phyloP scores from a whole-genome alignment of 2,329 filamentous ascomycete genomes.

The Ustulina deusta region DNA sequence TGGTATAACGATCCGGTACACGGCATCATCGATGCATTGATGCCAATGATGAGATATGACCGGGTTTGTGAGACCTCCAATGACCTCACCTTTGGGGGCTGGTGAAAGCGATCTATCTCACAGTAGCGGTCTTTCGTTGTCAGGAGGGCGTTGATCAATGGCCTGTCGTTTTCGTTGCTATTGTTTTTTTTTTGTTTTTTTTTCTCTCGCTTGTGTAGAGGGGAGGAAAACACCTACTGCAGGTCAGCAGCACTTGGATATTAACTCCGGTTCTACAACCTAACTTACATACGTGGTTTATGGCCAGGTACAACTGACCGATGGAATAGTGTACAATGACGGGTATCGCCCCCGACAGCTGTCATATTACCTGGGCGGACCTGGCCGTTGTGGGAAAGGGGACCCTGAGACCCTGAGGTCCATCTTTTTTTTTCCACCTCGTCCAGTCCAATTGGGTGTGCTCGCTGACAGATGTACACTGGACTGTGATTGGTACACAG shows the following conservation, averaged over 20 bases:
- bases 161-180: background rate
- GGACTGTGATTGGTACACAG: conserved; percentile 17
- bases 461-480: background rate
- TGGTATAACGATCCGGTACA: conserved; percentile 10
- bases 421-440: conserved; percentile 16
- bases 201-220: background rate
- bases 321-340: background rate
- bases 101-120: background rate
- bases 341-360: background rate
- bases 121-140: background rate
- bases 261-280: no score
- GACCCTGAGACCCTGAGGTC: conserved; percentile 30
- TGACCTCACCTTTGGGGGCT: conserved; percentile 24
- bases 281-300: no score
- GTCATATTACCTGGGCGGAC: background rate
- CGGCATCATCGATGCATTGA: conserved; percentile 16
- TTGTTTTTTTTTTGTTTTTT: background rate
- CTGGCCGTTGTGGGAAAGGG: conserved; percentile 13
- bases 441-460: background rate
- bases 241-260: no score
- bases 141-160: background rate
- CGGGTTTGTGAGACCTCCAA: conserved; percentile 24
- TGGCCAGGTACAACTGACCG: no score
- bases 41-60: conserved; percentile 32
- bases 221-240: background rate